Base-by-base conservation (phyloP, 2,329 filamentous ascomycete species). In the Talaromyces sp. region DNA sequence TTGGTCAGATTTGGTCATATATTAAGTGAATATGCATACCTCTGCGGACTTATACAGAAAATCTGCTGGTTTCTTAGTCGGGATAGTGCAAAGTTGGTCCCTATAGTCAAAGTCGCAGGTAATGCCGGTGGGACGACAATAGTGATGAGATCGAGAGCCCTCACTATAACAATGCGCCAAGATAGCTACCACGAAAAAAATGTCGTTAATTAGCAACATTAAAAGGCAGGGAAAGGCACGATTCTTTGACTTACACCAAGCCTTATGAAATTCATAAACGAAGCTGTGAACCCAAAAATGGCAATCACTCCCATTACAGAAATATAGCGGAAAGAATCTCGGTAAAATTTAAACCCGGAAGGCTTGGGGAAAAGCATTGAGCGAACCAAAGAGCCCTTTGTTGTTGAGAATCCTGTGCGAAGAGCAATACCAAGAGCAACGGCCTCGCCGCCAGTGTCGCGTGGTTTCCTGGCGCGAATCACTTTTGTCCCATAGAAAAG, bases 291-390 rank as follows among this genome's bases (percentile, higher is more conserved):
- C 0, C 96, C 95, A 56, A 98, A 75, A 56, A 88, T 78, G 27
- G 95, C 96, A 68, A 99, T 88, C 50, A 87, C 79, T 5, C 85
- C 94, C 95, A 99, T 99, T 63, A 99, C 95, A 4, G 91, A 92
- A 63, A 99, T 98, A 74, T 99, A 99, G 27, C 93, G 87, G 78
- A 99, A 99, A 0, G 94, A 97, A 75, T 99, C 95, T 50, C 92
- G 87, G 75, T 99, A 99, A 73, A 99, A 99, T 70, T 96, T 98
- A 85, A 99, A 99, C 0, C 94, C 94, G 0, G 94, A 96, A 1
- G 95, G 95, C 72, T 99, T 99, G 0, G 95, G 96, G 72, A 99
- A 99, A 42, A 99, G 84, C 94, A 99, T 99, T 0, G 95, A 98
- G 28, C 95, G 89, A 63, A 99, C 92, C 18, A 99, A 81, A 9